These are phyloP conservation scores for Porcisia deanei DNA, from an alignment of 208 protist species.

Conservation along the genomic window DNA sequence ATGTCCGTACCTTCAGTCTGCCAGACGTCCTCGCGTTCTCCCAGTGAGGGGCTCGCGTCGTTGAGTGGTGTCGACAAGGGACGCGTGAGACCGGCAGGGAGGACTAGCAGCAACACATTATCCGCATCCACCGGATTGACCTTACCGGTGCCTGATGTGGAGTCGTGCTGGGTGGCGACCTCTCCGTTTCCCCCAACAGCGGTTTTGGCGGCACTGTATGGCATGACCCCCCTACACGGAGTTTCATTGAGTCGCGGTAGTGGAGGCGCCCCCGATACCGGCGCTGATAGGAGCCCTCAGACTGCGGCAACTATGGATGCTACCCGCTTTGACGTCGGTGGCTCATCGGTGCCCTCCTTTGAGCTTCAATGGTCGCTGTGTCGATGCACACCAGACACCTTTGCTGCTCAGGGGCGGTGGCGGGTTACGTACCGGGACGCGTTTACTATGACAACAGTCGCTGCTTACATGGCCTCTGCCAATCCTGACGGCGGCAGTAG, in stretches of 20 bases:
- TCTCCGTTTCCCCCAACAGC: conserved; percentile 58
- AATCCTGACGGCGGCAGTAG: background rate
- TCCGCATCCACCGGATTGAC: background rate
- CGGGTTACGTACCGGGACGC: conserved; percentile 18
- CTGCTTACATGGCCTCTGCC: conserved; percentile 9
- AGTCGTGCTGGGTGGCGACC: conserved; percentile 32
- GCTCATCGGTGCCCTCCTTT: conserved; percentile 1
- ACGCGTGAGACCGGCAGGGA: background rate
- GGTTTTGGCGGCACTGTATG: conserved; percentile 53
- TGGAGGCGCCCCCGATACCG: background rate
- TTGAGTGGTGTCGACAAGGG: conserved; percentile 6
- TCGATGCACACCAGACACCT: background rate
- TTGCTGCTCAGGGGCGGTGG: background rate
- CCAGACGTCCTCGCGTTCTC: background rate
- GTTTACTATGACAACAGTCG: conserved; percentile 25
- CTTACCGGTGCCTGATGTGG: conserved; percentile 26
- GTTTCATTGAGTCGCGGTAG: background rate
- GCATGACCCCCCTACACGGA: conserved; percentile 34
- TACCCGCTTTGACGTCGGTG: background rate
- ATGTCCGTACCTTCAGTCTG: background rate
- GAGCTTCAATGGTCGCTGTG: conserved; percentile 10
- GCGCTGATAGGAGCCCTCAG: background rate
- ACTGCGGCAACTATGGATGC: conserved; percentile 1
- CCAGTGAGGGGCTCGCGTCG: conserved; percentile 2
- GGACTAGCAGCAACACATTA: background rate